Conservation (phyloP, 2,329 filamentous ascomycete genomes). For the Eutypa lata region DNA sequence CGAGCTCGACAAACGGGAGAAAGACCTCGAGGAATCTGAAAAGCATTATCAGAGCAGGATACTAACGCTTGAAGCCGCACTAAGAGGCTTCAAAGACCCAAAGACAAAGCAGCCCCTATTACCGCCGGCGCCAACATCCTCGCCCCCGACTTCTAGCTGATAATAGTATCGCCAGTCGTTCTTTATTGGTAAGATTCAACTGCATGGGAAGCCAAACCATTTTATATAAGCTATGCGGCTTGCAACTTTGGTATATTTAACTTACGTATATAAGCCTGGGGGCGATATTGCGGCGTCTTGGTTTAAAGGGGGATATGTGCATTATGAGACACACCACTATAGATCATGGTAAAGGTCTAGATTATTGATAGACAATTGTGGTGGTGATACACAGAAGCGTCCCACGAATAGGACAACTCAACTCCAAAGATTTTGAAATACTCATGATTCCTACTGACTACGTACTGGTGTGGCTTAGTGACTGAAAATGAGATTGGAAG, state of each 20-base stretch:
- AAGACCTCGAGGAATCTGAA: slow-evolving; percentile 48
- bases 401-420: neutral
- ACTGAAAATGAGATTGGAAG: too few species aligned
- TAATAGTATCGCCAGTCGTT: neutral
- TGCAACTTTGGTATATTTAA: neutral
- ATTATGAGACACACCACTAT: neutral
- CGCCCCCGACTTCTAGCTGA: slow-evolving; percentile 16
- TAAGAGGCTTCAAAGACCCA: slow-evolving; percentile 50
- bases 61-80: slow-evolving; percentile 50
- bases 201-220: too few species aligned
- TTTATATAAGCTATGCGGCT: too few species aligned
- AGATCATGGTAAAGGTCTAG: neutral
- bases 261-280: neutral
- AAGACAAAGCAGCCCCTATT: slow-evolving; percentile 55
- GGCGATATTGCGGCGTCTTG: neutral
- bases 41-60: slow-evolving; percentile 44
- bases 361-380: neutral
- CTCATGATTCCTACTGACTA: too few species aligned
- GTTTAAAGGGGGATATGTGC: neutral
- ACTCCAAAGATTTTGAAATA: neutral
- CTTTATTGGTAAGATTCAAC: too few species aligned
- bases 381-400: neutral
- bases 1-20: slow-evolving; percentile 46
- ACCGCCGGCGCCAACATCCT: slow-evolving; percentile 30
- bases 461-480: too few species aligned